These are phyloP conservation scores for Breviolum minutum DNA, from an alignment of 73 alveolate species.

Conservation along the genomic window DNA sequence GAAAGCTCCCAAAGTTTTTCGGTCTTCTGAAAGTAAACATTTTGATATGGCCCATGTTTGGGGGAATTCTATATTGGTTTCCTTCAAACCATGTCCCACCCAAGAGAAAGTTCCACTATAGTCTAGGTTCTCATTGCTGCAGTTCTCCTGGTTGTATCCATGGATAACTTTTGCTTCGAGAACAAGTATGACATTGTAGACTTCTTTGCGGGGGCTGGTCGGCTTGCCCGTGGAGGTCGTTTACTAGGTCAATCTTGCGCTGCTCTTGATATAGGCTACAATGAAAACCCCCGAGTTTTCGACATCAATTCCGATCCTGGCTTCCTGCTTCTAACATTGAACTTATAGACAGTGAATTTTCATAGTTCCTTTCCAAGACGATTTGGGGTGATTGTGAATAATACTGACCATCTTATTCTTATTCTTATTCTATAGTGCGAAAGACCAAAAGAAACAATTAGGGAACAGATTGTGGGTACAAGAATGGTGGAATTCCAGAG, in stretches of 20 bases:
- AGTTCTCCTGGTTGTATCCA: background rate
- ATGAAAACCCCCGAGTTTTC: background rate
- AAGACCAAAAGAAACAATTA: background rate
- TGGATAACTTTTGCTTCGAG: background rate
- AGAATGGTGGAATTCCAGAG: too few species aligned
- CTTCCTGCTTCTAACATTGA: background rate
- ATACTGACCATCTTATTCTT: background rate
- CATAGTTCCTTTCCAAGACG: background rate
- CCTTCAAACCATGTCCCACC: too few species aligned
- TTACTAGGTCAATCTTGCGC: background rate
- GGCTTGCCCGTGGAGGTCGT: slow-evolving; percentile 1
- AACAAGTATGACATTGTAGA: background rate
- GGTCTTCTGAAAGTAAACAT: background rate
- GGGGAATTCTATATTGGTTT: background rate
- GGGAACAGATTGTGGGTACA: too few species aligned
- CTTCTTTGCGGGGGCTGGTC: slow-evolving; percentile 1
- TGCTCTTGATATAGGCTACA: background rate
- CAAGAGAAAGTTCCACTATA: too few species aligned
- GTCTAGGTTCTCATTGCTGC: background rate
- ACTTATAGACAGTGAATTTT: background rate
- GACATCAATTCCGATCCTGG: background rate
- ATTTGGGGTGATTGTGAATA: background rate
- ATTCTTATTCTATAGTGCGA: background rate
- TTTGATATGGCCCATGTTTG: background rate
- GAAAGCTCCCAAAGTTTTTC: background rate